Base-by-base conservation (phyloP, 768 basidiomycete genomes). In the Boletus subcaerulescens region DNA sequence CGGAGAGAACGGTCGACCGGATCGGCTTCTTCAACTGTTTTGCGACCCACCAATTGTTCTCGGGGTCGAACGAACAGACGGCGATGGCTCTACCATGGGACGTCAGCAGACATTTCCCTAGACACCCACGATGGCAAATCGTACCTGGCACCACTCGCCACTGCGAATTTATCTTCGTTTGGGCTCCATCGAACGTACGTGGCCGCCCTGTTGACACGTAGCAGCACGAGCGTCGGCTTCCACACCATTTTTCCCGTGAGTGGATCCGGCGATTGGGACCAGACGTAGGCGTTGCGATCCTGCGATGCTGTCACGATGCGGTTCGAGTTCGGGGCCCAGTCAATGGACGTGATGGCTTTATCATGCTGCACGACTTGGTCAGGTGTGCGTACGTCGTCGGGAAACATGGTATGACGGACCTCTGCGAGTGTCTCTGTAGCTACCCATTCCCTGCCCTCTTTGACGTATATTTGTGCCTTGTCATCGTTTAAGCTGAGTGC, bases 31-130 rank as follows among this genome's bases (percentile, higher is more conserved):
- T 99, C 70, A 99, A 77, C 56, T 89, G 89, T 69, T 92, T 93
- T 17, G 95, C 87, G 4, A 97, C 92, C 97, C 97, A 99, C 97
- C 97, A 99, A 71, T 99, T 90, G 74, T 90, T 95, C 76, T 99
- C 97, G 11, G 89, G 80, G 69, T 99, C 97, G 66, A 97, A 99
- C 17, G 91, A 95, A 70, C 97, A 99, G 46, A 99, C 83, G 12
- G 94, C 92, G 63, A 98, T 95, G 35, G 94, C 90, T 39, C 96
- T 92, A 40, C 20, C 20, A 15, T 2, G 48, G 39, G n/a, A 2
- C 24, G 44, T 51, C 47, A 54, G 55, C 36, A 18, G 13, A 43
- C 18, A 20, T 3, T 5, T 13, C 8, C 35, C 5, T 14, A 17
- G 6, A 24, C 40, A 45, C 44, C 11, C 46, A 52, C 43, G 22